phyloP scores from a whole-genome alignment of 805 yeast species.

The Kregervanrija fluxuum region DNA sequence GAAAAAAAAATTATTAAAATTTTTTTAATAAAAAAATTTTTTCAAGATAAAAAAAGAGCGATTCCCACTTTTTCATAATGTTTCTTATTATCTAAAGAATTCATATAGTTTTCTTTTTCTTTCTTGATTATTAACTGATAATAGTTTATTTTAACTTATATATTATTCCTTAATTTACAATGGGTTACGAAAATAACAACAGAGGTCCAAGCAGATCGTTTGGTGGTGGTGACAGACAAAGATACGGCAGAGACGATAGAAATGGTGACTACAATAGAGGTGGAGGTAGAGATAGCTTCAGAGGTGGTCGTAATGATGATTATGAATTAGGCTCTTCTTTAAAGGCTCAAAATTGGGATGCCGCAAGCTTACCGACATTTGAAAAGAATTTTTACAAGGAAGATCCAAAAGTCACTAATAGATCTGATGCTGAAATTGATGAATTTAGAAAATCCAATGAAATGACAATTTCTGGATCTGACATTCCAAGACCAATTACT shows the following conservation, averaged over 20 bases:
- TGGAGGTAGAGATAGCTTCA: constrained; percentile 31
- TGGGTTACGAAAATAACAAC: constrained; percentile 37
- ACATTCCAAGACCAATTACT: constrained; percentile 92
- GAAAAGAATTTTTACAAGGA: constrained; percentile 94
- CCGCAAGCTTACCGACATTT: constrained; percentile 71
- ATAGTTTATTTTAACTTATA: not conserved
- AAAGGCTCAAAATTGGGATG: constrained; percentile 75
- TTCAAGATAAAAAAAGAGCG: not conserved
- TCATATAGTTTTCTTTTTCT: constrained; percentile 3
- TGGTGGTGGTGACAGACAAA: constrained; percentile 33
- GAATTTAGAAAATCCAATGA: constrained; percentile 76
- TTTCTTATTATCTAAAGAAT: constrained; percentile 3
- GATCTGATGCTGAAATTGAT: constrained; percentile 66
- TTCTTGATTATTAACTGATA: not conserved
- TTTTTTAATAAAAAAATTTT: too few relatives aligned
- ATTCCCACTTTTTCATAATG: not conserved
- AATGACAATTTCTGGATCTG: constrained; percentile 77
- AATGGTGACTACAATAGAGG: constrained; percentile 27
- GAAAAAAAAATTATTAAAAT: too few relatives aligned
- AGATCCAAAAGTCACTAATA: constrained; percentile 66
- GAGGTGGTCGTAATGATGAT: constrained; percentile 33
- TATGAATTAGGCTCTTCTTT: constrained; percentile 49
- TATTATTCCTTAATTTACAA: constrained; percentile 12
- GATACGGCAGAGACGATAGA: constrained; percentile 30
- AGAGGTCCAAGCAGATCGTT: constrained; percentile 27